Percentiles rank a stretch among this genome's conserved stretches.
Conservation (phyloP, 2,329 filamentous ascomycete species). For the Scytalidium lignicola region DNA sequence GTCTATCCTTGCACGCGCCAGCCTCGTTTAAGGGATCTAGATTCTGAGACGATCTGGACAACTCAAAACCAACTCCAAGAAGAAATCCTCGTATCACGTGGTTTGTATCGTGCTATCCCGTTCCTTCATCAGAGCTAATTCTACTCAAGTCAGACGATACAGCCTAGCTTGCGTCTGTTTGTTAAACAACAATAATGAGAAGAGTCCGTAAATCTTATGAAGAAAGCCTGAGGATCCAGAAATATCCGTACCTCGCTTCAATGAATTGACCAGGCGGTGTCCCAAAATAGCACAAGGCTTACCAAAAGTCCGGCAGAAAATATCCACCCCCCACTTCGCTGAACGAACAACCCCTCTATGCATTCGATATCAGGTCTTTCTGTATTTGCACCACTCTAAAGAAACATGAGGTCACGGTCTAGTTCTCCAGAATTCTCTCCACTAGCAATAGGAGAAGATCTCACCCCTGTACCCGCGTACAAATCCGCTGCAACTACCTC, state of each 20-base stretch:
- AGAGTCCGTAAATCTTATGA: too few species aligned
- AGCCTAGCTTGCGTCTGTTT: too few species aligned
- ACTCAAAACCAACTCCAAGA: too few species aligned
- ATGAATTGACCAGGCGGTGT: background rate
- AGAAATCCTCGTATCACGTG: too few species aligned
- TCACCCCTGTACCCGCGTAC: constrained; percentile 55
- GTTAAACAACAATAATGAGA: too few species aligned
- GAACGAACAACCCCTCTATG: background rate
- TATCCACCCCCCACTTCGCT: background rate
- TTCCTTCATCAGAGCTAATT: too few species aligned
- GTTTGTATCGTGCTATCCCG: too few species aligned
- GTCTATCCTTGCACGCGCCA: background rate
- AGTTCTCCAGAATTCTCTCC: constrained; percentile 28
- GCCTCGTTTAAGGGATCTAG: background rate
- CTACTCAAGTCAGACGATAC: too few species aligned
- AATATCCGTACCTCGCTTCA: too few species aligned
- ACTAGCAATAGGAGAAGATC: constrained; percentile 42
- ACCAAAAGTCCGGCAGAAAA: constrained; percentile 1
- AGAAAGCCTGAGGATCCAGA: too few species aligned
- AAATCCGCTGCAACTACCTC: constrained; percentile 48
- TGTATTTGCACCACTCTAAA: background rate
- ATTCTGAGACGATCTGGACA: background rate
- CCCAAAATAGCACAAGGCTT: background rate
- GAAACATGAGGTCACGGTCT: constrained; percentile 21
- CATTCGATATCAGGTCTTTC: background rate